Evolutionary conservation across 495 filamentous ascomycete species (phyloP).

Genomic region (Aspergillus coremiiformis): DNA sequence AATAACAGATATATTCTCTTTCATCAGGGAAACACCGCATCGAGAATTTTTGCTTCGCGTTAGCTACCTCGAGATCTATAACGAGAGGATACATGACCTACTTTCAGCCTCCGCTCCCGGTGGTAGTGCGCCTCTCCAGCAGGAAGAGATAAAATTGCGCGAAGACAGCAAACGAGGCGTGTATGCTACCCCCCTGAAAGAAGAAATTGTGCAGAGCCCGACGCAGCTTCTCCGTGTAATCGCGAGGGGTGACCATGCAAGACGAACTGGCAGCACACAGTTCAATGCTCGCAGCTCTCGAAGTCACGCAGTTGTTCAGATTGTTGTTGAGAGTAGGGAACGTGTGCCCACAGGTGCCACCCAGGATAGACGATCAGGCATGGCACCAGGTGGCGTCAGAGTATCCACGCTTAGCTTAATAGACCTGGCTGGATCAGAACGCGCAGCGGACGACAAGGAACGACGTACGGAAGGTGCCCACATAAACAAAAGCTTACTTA

Average conservation of each 20-base stretch:
- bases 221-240: conserved; percentile 94
- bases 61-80: conserved; percentile 98
- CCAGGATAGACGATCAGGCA: conserved; percentile 65
- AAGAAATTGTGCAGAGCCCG: conserved; percentile 97
- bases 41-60: conserved; percentile 92
- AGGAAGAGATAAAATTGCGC: conserved; percentile 91
- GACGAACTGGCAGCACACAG: conserved; percentile 85
- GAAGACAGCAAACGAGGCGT: conserved; percentile 95
- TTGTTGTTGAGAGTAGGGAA: conserved; percentile 94
- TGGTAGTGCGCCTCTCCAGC: conserved; percentile 41
- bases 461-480: conserved; percentile 90
- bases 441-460: conserved; percentile 92
- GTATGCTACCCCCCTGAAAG: conserved; percentile 91
- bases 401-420: conserved; percentile 94
- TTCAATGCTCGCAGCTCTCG: conserved; percentile 95
- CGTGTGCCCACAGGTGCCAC: conserved; percentile 54
- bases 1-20: conserved; percentile 98
- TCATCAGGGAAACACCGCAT: conserved; percentile 92
- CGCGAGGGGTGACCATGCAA: conserved; percentile 83
- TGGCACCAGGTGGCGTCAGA: conserved; percentile 83
- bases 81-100: conserved; percentile 94
- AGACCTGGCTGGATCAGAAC: conserved; percentile 92
- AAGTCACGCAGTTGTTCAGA: conserved; percentile 96
- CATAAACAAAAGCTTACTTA: conserved; percentile 96
- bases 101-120: conserved; percentile 59